Evolutionary conservation across 2,329 filamentous ascomycete species (phyloP), one percentile per base, ranked within the genome.

Genomic region (Curvularia verruculosa): DNA sequence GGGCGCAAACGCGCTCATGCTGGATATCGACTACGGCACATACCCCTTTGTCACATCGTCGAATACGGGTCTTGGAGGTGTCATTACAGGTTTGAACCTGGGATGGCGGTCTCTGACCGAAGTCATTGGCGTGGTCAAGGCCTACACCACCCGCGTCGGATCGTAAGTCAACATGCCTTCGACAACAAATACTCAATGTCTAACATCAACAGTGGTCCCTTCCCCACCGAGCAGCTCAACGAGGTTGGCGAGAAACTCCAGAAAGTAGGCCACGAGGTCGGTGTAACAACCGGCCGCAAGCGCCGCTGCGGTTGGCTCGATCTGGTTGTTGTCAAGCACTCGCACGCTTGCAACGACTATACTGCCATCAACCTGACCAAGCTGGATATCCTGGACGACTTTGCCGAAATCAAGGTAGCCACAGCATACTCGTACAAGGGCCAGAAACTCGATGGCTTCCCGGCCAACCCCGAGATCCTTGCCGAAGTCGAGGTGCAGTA

Each of bases 371-470:
- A 88, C 77, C 78, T 88, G 54, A 88, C 85, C 55, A 88, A 88
- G 76, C 82, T 90, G 21, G 88, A 91, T 66, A 83, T 92, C 36
- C 82, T 92, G 15, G 89, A 92, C 72, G 85, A 85, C 29, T 92
- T 96, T 73, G 81, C 85, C 9, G 87, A 86, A 69, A 84, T 96
- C 77, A 90, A 92, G 75, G 82, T 91, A 49, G 89, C 89, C 18
- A 85, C 89, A 13, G 87, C 85, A 2, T 96, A 96, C 79, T 80
- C 80, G 12, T 65, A 84, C 69, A 82, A 84, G 49, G 85, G 84
- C 41, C 71, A 83, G 68, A 77, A 79, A 53, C 75, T 89, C 10
- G 80, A 84, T 18, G 85, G 82, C 12, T 91, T 89, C 82, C 89
- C 86, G 4, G 86, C 87, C 7, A 84, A 89, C 67, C 81, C 86